phyloP scores from a whole-genome alignment of 192 early-diverging fungal species.

The Coemansia sp. region DNA sequence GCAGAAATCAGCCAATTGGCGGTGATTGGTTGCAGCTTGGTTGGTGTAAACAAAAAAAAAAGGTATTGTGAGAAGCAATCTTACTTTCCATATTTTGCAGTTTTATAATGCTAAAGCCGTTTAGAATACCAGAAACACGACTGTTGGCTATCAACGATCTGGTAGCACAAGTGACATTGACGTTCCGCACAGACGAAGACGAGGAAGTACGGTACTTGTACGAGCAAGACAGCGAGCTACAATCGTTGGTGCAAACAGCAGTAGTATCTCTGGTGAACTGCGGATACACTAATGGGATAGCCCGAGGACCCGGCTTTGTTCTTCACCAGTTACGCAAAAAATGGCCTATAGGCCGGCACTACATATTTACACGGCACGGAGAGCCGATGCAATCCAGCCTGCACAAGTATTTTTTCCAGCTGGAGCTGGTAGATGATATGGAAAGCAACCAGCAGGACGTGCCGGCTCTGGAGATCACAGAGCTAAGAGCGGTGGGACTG shows the following conservation, averaged over 20 bases:
- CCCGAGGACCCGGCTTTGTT: constrained; percentile 46
- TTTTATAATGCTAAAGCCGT: constrained; percentile 20
- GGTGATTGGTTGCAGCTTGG: constrained; percentile 4
- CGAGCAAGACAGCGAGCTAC: constrained; percentile 24
- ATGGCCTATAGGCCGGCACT: constrained; percentile 49
- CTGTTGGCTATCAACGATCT: constrained; percentile 44
- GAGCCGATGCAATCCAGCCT: constrained; percentile 49
- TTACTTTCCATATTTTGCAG: background rate
- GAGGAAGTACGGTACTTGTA: constrained; percentile 46
- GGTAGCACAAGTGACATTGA: constrained; percentile 47
- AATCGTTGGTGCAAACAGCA: constrained; percentile 38
- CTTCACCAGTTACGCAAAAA: constrained; percentile 51
- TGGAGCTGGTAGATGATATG: constrained; percentile 38
- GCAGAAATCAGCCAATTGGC: background rate
- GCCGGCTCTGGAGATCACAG: constrained; percentile 35
- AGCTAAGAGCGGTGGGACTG: constrained; percentile 27
- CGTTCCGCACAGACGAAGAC: constrained; percentile 44
- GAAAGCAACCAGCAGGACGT: background rate
- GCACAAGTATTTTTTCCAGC: constrained; percentile 54
- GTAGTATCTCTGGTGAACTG: constrained; percentile 50
- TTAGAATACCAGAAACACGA: constrained; percentile 47
- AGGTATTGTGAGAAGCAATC: background rate
- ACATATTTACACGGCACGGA: constrained; percentile 50
- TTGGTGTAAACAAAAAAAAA: constrained; percentile 31
- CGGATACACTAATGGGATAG: constrained; percentile 39